phyloP scores from a whole-genome alignment of 441 rosid genomes.

The Populus hybrid region DNA sequence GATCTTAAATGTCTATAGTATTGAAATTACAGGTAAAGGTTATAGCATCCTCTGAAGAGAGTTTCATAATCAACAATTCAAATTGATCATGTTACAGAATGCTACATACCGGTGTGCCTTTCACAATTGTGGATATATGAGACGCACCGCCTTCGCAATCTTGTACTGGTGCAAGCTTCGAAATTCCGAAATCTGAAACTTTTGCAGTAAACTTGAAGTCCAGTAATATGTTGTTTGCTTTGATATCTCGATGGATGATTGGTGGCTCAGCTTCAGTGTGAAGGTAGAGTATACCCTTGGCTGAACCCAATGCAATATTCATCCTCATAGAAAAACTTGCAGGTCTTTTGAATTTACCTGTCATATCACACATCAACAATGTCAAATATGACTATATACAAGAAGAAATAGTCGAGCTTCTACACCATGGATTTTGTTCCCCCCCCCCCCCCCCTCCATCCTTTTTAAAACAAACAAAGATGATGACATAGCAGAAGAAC shows the following conservation, averaged over 20 bases:
- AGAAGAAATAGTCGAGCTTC: not conserved
- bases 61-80: not conserved
- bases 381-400: not conserved
- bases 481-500: not conserved
- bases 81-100: not conserved
- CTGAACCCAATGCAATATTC: slow-evolving; percentile 32
- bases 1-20: not conserved
- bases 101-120: slow-evolving; percentile 41
- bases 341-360: slow-evolving; percentile 24
- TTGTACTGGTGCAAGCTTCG: slow-evolving; percentile 35
- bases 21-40: not conserved
- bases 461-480: not conserved
- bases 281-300: slow-evolving; percentile 41
- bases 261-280: slow-evolving; percentile 49
- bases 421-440: not conserved
- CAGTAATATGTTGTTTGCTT: slow-evolving; percentile 14
- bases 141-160: slow-evolving; percentile 22
- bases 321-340: slow-evolving; percentile 27
- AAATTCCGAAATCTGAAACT: slow-evolving; percentile 45
- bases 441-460: not conserved
- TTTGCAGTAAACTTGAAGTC: slow-evolving; percentile 36
- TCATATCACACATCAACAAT: slow-evolving; percentile 5
- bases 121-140: slow-evolving; percentile 38
- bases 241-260: slow-evolving; percentile 36
- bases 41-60: not conserved